Percentiles rank a stretch among this genome's conserved stretches.
These are phyloP conservation scores for Suhomyces canberraensis DNA, from an alignment of 805 yeast genomes.

Conservation along the genomic window DNA sequence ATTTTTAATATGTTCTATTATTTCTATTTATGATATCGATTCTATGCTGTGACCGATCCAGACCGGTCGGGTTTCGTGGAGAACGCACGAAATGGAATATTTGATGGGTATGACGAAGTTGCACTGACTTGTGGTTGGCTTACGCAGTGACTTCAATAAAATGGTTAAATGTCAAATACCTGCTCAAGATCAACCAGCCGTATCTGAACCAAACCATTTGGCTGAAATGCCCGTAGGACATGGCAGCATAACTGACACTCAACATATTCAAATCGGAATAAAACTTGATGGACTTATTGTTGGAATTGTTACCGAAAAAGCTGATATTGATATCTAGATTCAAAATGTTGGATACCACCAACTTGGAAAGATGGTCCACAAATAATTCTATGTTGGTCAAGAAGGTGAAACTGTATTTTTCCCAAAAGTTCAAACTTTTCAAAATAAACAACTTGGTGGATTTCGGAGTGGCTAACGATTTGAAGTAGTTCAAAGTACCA, in stretches of 20 bases:
- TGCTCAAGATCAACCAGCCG: slow-evolving; percentile 76
- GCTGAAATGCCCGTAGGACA: slow-evolving; percentile 77
- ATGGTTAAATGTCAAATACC: slow-evolving; percentile 77
- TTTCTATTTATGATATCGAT: not conserved
- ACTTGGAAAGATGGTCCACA: slow-evolving; percentile 33
- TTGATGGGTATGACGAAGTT: too few species aligned
- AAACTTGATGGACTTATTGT: slow-evolving; percentile 30
- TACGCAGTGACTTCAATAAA: slow-evolving; percentile 29
- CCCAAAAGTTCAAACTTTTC: slow-evolving; percentile 36
- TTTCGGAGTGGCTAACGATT: slow-evolving; percentile 4
- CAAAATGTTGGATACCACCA: slow-evolving; percentile 27
- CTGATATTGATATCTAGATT: slow-evolving; percentile 37
- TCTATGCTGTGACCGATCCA: not conserved
- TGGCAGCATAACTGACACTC: slow-evolving; percentile 55
- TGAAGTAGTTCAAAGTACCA: slow-evolving; percentile 42
- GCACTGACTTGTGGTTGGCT: not conserved
- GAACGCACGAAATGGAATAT: not conserved
- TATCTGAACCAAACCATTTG: slow-evolving; percentile 96
- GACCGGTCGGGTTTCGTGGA: not conserved
- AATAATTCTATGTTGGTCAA: slow-evolving; percentile 41
- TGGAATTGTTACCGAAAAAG: slow-evolving; percentile 26
- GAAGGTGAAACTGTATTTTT: slow-evolving; percentile 50
- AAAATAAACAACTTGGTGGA: slow-evolving; percentile 25
- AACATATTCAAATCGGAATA: slow-evolving; percentile 40
- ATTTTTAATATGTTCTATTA: too few species aligned